Evolutionary conservation across 306 rosid genomes (phyloP), one percentile per base, ranked within the genome.

Genomic region (Dicorynia guianensis): DNA sequence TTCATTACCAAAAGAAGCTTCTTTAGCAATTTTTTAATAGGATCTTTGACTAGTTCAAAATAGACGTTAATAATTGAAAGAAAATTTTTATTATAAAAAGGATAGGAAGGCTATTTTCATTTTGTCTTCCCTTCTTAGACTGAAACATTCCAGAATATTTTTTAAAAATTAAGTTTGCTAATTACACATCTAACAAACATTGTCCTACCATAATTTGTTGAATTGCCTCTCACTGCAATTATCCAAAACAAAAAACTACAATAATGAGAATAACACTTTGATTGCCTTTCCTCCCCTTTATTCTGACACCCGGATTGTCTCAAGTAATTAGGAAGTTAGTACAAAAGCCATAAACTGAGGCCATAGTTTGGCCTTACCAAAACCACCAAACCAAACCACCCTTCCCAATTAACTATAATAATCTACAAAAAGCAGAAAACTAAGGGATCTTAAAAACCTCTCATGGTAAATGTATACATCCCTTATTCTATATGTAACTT

Each of bases 311-410:
- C 84, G 70, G 46, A 76, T 56, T 72, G 76, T 87, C 87, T 59
- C 84, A n/a, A 52, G 42, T 68, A 72, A 80, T n/a, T n/a, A n/a
- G n/a, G 82, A 88, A 88, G 86, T 65, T 47, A 81, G 72, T 53
- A 76, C 67, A 86, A 83, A 85, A 84, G 76, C 84, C 71, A 76
- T 46, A 85, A 76, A 63, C 80, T 40, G 80, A 69, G 81, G 61
- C 49, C 67, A 81, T 77, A 80, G 62, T 74, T 67, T 75, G 82
- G 81, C 83, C 85, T 87, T 71, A 72, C 38, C 85, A 85, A 85
- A 60, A 72, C 82, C 85, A 83, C 91, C 90, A 83, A 84, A 77
- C 69, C 77, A 80, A 84, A 76, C 81, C 87, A 82, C 66, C 75
- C 66, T 48, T 70, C 71, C 80, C 85, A 81, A 79, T 73, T 77